Evolutionary conservation across 768 basidiomycete species (phyloP).

Genomic region (Amanita exitialis): DNA sequence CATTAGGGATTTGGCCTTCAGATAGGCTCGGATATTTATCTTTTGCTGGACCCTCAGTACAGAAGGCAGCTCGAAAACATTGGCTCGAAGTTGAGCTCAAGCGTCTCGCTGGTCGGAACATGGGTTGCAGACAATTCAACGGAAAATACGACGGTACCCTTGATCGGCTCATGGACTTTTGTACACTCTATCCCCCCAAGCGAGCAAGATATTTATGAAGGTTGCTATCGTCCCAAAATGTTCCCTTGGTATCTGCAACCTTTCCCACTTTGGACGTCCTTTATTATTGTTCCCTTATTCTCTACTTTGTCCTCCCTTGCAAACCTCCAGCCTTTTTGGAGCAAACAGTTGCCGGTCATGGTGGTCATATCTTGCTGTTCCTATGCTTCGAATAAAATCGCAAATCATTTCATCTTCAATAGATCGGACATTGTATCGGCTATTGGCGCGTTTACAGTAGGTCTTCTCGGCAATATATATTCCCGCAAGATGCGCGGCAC

Average conservation of each 20-base stretch:
- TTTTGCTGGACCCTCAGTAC: conserved; percentile 53
- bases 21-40: conserved; percentile 74
- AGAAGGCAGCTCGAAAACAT: conserved; percentile 43
- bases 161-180: conserved; percentile 59
- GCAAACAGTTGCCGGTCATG: conserved; percentile 72
- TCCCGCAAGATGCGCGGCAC: conserved; percentile 78
- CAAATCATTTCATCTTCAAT: conserved; percentile 79
- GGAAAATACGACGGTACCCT: conserved; percentile 28
- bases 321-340: conserved; percentile 69
- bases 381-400: conserved; percentile 72
- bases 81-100: conserved; percentile 38
- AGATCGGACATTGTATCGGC: conserved; percentile 79
- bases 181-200: conserved; percentile 38
- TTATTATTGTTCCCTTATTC: conserved; percentile 70
- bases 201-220: conserved; percentile 39
- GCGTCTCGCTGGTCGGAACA: conserved; percentile 48
- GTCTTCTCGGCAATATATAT: conserved; percentile 70
- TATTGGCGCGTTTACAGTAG: conserved; percentile 78
- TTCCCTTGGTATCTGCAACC: conserved; percentile 76
- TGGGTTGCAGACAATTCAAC: conserved; percentile 56
- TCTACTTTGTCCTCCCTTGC: conserved; percentile 62
- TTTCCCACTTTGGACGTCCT: conserved; percentile 70
- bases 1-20: conserved; percentile 69
- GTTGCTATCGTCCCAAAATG: conserved; percentile 59
- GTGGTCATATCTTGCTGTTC: conserved; percentile 74